Evolutionary conservation across 306 rosid genomes (phyloP).

Genomic region (Herpetospermum pedunculosum): DNA sequence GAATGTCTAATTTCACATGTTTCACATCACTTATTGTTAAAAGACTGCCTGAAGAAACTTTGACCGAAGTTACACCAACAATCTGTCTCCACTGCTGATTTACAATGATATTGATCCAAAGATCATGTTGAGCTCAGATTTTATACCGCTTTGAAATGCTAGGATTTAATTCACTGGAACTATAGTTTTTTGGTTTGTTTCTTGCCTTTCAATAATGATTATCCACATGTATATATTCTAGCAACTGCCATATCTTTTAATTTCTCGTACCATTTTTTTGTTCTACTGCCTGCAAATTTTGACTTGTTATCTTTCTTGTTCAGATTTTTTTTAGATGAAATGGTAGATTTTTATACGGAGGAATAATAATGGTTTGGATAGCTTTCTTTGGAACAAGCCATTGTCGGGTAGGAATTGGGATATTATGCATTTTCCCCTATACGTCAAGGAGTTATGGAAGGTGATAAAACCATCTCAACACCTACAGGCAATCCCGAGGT

Average conservation of each 20-base stretch:
- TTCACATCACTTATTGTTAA: background rate
- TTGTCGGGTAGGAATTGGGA: constrained; percentile 9
- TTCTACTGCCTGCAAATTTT: background rate
- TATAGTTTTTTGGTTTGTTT: background rate
- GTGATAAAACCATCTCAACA: constrained; percentile 11
- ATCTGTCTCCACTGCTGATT: background rate
- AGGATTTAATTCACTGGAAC: background rate
- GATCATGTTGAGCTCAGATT: background rate
- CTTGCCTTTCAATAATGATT: background rate
- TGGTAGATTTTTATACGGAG: background rate
- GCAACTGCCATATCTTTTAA: background rate
- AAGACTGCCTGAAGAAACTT: background rate
- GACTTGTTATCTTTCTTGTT: background rate
- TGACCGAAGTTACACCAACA: background rate
- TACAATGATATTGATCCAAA: background rate
- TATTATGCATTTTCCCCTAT: constrained; percentile 1
- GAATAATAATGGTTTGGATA: constrained; percentile 5
- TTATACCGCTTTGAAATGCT: background rate
- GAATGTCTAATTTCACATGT: background rate
- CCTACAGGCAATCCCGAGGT: background rate
- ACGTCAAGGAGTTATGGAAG: constrained; percentile 12
- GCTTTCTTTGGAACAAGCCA: background rate
- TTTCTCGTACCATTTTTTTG: background rate
- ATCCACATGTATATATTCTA: background rate
- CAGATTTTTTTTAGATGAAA: background rate